Conservation (phyloP, 345 rosid genomes). For the Brassica incana region DNA sequence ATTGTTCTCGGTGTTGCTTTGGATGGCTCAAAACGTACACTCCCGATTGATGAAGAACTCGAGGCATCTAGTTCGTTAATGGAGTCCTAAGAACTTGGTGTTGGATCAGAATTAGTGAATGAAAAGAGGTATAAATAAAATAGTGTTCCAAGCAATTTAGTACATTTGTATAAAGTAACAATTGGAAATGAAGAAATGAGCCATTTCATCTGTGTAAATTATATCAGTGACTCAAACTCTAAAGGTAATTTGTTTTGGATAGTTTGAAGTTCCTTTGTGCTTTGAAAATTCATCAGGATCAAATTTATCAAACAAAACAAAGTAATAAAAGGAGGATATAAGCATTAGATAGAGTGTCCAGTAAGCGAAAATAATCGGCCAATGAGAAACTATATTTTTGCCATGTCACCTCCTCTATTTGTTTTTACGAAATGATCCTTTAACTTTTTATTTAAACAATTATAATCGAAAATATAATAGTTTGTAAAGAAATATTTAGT, state of each 20-base stretch:
- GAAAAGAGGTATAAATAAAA: neutral
- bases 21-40: constrained; percentile 87
- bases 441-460: too few relatives aligned
- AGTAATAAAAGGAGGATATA: too few relatives aligned
- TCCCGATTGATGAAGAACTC: constrained; percentile 75
- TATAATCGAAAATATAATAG: too few relatives aligned
- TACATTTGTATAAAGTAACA: constrained; percentile 28
- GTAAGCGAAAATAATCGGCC: too few relatives aligned
- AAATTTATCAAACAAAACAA: neutral
- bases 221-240: too few relatives aligned
- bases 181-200: neutral
- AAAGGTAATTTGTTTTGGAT: neutral
- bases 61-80: constrained; percentile 32
- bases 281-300: neutral
- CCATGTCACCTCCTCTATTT: too few relatives aligned
- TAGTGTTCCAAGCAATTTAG: neutral
- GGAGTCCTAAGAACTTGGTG: constrained; percentile 59
- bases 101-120: constrained; percentile 16
- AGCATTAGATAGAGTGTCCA: too few relatives aligned
- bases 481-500: too few relatives aligned
- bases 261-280: neutral
- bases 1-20: constrained; percentile 86
- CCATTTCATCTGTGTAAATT: too few relatives aligned
- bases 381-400: too few relatives aligned
- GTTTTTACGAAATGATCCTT: too few relatives aligned